These are phyloP conservation scores for Coemansia sp. DNA, from an alignment of 192 early-diverging fungal genomes.

Conservation along the genomic window DNA sequence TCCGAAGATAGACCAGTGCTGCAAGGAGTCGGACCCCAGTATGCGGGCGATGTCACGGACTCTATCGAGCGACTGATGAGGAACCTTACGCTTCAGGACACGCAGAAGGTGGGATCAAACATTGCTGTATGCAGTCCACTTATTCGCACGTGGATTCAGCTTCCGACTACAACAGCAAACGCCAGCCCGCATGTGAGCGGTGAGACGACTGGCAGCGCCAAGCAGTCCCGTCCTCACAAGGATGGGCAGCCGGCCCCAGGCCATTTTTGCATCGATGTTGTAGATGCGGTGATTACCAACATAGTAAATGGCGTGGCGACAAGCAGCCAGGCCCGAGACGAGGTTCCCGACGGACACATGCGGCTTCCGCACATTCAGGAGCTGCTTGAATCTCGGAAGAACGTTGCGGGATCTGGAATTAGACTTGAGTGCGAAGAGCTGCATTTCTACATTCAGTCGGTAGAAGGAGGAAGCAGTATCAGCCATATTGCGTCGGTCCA, in stretches of 20 bases:
- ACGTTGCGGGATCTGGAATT: constrained; percentile 44
- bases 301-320: constrained; percentile 52
- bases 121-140: constrained; percentile 50
- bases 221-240: constrained; percentile 20
- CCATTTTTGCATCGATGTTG: constrained; percentile 50
- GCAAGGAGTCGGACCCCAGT: background rate
- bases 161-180: constrained; percentile 23
- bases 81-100: constrained; percentile 29
- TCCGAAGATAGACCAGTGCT: background rate
- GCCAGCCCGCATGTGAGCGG: background rate
- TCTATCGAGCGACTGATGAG: constrained; percentile 51
- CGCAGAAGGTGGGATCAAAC: constrained; percentile 36
- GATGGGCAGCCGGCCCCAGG: constrained; percentile 26
- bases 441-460: constrained; percentile 33
- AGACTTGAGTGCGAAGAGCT: constrained; percentile 48
- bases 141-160: constrained; percentile 49
- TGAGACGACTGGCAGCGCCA: background rate
- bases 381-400: constrained; percentile 52
- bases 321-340: constrained; percentile 42
- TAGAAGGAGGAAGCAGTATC: constrained; percentile 31
- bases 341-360: constrained; percentile 48
- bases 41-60: constrained; percentile 16
- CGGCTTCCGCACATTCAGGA: constrained; percentile 54
- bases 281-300: constrained; percentile 55
- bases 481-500: constrained; percentile 44